Evolutionary conservation across 352 stramenopile genomes (phyloP), one percentile per base, ranked within the genome.

Genomic region (Phytopythium kandeliae): DNA sequence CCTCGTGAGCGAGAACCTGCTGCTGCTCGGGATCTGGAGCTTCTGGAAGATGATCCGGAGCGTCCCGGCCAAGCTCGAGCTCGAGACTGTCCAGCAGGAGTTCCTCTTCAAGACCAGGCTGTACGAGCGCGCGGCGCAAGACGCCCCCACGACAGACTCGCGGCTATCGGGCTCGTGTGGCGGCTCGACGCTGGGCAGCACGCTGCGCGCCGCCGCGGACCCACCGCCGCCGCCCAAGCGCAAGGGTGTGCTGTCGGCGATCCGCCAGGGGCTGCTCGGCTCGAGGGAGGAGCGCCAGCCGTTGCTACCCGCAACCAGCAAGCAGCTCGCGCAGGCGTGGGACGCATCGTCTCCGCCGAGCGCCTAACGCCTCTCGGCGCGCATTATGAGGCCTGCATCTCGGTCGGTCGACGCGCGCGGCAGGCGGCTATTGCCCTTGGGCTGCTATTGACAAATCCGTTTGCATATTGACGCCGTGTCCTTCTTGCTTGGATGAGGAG

Each of bases 71-170:
- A 65, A 58, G 24, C 65, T 92, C 15, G 65, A 86, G 60, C 67
- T 92, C 24, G 67, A 84, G 26, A 73, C 82, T 69, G 51, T 86
- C 35, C 62, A 78, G 50, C 75, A 85, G 37, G 80, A 92, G 56
- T 81, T 79, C 57, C 58, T 57, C 15, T 92, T 92, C 70, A 92
- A 89, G 66, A 78, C 63, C 34, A 69, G 76, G 47, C 53, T 92
- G 36, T 89, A 87, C 59, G 55, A 85, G 36, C 73, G 69, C 31
- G 69, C 63, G n/a, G 55, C 30, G 2, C n/a, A 38, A 4, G 45
- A 19, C 26, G 8, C 30, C 2, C 0, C 45, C 30, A 13, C 26
- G 26, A 38, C 17, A 16, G 44, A n/a, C 9, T n/a, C 26, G 11
- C 30, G 25, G 8, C 44, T 16, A 6, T 11, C 9, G 28, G 13